Evolutionary conservation across 2,329 filamentous ascomycete genomes (phyloP).

Genomic region (Acephala macrosclerotiorum): DNA sequence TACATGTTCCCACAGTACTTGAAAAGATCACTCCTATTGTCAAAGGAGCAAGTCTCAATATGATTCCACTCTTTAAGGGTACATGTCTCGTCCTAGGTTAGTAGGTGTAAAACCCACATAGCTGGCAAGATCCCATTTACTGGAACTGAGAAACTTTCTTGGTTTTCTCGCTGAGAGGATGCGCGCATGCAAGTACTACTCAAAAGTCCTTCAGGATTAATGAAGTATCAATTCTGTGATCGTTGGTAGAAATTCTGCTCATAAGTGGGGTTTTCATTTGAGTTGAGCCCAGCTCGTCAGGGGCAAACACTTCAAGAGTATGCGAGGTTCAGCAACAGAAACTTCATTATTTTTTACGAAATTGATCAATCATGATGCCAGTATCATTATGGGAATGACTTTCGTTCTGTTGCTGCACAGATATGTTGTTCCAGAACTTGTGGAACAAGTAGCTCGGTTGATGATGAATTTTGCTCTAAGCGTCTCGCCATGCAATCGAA

Average conservation of each 20-base stretch:
- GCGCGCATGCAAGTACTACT: background rate
- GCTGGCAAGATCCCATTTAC: background rate
- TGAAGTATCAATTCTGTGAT: background rate
- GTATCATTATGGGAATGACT: background rate
- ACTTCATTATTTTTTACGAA: background rate
- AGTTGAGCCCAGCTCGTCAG: background rate
- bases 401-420: background rate
- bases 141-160: background rate
- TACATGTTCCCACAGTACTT: background rate
- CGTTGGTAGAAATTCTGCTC: background rate
- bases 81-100: no score
- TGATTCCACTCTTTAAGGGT: background rate
- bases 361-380: background rate
- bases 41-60: background rate
- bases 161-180: background rate
- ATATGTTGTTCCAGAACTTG: background rate
- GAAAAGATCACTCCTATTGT: background rate
- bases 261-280: background rate
- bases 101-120: no score
- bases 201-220: background rate
- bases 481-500: background rate
- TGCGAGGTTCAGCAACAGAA: background rate
- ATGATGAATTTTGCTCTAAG: background rate
- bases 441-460: background rate
- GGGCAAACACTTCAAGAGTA: constrained; percentile 1